Base-by-base conservation (phyloP, 2,329 filamentous ascomycete species). In the Phyllosticta paracitricarpa region DNA sequence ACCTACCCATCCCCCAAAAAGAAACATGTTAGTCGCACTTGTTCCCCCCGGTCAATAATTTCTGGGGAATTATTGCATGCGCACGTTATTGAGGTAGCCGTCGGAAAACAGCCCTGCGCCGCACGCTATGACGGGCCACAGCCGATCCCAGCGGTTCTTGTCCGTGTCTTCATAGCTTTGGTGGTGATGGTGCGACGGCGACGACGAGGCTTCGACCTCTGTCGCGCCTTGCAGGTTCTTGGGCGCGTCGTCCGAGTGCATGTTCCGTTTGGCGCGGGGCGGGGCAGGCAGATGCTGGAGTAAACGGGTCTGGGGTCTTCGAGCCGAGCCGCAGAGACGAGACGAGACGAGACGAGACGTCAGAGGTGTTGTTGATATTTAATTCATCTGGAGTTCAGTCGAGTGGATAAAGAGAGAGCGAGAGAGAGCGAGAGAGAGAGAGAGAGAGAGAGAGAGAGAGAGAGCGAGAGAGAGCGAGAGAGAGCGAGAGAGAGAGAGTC, bases 51-150 rank as follows among this genome's bases (percentile, higher is more conserved):
- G 19, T 52, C 14, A 4, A 7, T 8, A 10, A 7, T 35, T 22
- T 28, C 9, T 51, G 9, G 1, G n/a, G 24, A 56, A 2, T 25
- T 17, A 7, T 53, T 55, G 51, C 35, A 24, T n/a, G 63, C 68
- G 76, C 66, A 91, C 89, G 69, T 89, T 91, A 75, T 96, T 95
- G 71, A 96, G 84, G 73, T 96, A 96, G 17, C 92, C 92, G 73
- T 96, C 92, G 25, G 88, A 91, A 75, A 96, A 96, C 1, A 96
- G 81, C 68, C 92, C 92, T 58, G 91, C 89, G 65, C 92, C 92
- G 70, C 91, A 96, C 53, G 91, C 91, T 67, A 96, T 87, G 0
- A 91, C 88, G 14, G 91, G 90, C 81, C 84, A 86, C 19, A 82
- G 76, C 56, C 83, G 78, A 64, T 75, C 73, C 73, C 71, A 74